Percentiles rank a stretch among this genome's conserved stretches.
Conservation (phyloP, 2,329 filamentous ascomycete species). For the Cladosporium cucumerinum region DNA sequence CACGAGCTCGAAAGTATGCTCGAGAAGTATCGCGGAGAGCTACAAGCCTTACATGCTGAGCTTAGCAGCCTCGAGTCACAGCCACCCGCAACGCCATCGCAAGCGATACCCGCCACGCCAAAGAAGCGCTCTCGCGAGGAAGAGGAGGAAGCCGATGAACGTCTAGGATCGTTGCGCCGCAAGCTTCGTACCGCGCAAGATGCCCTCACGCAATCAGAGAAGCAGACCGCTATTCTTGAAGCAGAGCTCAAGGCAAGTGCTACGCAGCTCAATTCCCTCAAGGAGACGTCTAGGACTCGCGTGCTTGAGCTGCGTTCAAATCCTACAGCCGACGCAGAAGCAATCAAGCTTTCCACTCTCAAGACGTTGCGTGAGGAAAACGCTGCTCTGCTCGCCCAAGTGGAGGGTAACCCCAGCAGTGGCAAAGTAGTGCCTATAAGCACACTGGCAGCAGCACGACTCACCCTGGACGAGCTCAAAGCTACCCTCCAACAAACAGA, state of each 20-base stretch:
- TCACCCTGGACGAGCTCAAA: slow-evolving; percentile 64
- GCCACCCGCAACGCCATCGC: slow-evolving; percentile 36
- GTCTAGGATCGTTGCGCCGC: slow-evolving; percentile 76
- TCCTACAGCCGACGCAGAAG: slow-evolving; percentile 80
- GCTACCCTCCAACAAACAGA: slow-evolving; percentile 59
- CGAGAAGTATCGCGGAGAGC: slow-evolving; percentile 79
- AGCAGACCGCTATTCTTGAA: slow-evolving; percentile 66
- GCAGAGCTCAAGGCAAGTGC: slow-evolving; percentile 70
- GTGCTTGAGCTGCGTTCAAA: slow-evolving; percentile 87
- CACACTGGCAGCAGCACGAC: slow-evolving; percentile 69
- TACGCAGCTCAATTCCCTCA: slow-evolving; percentile 67
- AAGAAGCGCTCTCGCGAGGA: slow-evolving; percentile 40
- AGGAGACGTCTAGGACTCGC: slow-evolving; percentile 70
- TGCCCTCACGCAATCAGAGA: slow-evolving; percentile 66
- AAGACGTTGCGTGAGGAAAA: slow-evolving; percentile 79
- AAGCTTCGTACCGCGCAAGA: slow-evolving; percentile 86
- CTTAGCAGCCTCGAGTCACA: slow-evolving; percentile 61
- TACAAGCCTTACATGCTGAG: slow-evolving; percentile 70
- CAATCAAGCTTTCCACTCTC: slow-evolving; percentile 78
- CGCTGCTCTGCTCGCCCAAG: slow-evolving; percentile 70
- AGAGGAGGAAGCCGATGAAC: slow-evolving; percentile 59
- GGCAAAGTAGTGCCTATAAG: slow-evolving; percentile 70
- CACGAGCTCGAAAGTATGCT: slow-evolving; percentile 81
- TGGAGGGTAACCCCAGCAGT: slow-evolving; percentile 47
- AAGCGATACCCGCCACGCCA: slow-evolving; percentile 61